Percentiles rank a stretch among this genome's conserved stretches.
Evolutionary conservation across 108 stramenopile species (phyloP).

Genomic region (Pseudonitzschia multiseries): DNA sequence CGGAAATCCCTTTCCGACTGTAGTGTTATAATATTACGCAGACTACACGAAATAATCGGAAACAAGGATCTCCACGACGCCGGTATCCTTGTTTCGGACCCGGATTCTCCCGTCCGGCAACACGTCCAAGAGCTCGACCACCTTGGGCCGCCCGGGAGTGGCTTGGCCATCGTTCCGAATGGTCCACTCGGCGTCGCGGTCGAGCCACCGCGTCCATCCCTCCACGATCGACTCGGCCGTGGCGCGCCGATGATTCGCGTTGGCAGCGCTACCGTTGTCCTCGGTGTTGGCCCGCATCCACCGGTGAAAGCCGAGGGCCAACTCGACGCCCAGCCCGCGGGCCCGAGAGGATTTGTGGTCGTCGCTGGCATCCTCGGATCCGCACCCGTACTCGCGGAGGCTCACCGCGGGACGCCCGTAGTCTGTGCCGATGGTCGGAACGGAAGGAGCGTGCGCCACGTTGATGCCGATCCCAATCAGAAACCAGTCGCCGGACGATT

Average conservation of each 20-base stretch:
- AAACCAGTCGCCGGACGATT: constrained; percentile 66
- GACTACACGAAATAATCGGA: constrained; percentile 52
- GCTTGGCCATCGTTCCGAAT: constrained; percentile 20
- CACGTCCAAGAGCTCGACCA: constrained; percentile 43
- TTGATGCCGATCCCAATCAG: constrained; percentile 93
- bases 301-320: constrained; percentile 34
- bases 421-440: constrained; percentile 56
- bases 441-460: constrained; percentile 77
- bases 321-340: constrained; percentile 31
- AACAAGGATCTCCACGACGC: constrained; percentile 38
- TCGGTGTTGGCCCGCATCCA: constrained; percentile 16
- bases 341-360: constrained; percentile 4
- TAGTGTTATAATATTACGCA: too few relatives aligned
- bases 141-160: neutral
- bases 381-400: constrained; percentile 30
- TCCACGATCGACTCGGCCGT: constrained; percentile 24
- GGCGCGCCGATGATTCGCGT: too few relatives aligned
- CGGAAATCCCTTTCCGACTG: too few relatives aligned
- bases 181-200: constrained; percentile 48
- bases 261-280: neutral
- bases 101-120: constrained; percentile 51
- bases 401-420: constrained; percentile 56
- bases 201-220: constrained; percentile 49
- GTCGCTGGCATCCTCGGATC: neutral
- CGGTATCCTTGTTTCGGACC: constrained; percentile 39